A percentile compares a stretch with the other conserved stretches of the same genome.
These are phyloP conservation scores for Boletus semigastroideus DNA, from an alignment of 1,284 basidiomycete genomes.

Conservation along the genomic window DNA sequence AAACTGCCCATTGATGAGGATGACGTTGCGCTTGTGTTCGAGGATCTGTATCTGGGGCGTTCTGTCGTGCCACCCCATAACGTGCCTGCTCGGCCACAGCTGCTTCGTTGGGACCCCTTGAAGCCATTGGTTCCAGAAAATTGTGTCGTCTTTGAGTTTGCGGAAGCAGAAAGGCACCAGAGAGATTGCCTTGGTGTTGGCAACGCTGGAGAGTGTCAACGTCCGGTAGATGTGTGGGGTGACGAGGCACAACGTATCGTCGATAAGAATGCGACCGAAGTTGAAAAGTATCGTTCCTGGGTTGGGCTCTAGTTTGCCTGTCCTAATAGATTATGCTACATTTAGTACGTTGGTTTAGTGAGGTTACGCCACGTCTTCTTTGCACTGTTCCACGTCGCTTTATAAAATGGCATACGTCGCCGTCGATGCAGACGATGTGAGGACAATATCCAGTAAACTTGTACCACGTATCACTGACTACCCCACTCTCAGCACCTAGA, in stretches of 20 bases:
- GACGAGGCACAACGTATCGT: constrained; percentile 57
- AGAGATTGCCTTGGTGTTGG: constrained; percentile 43
- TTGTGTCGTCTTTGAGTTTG: constrained; percentile 75
- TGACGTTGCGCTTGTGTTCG: constrained; percentile 81
- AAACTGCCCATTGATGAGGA: constrained; percentile 77
- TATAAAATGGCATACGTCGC: constrained; percentile 49
- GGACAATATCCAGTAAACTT: constrained; percentile 14
- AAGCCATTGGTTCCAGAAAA: constrained; percentile 71
- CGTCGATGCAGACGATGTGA: constrained; percentile 57
- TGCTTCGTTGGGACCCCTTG: constrained; percentile 79
- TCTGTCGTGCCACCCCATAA: constrained; percentile 75
- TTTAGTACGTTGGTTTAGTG: too few species aligned
- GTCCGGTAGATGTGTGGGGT: constrained; percentile 65
- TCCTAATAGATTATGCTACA: too few species aligned
- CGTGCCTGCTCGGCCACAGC: constrained; percentile 66
- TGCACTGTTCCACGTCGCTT: background rate
- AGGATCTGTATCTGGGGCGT: constrained; percentile 83
- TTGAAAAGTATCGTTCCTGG: constrained; percentile 50
- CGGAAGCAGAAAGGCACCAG: constrained; percentile 71
- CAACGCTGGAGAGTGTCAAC: constrained; percentile 24
- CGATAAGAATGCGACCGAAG: constrained; percentile 49
- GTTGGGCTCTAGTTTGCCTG: constrained; percentile 20
- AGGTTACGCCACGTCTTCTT: background rate
- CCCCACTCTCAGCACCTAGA: constrained; percentile 47
- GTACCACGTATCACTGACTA: background rate